These are phyloP conservation scores for Fragilariopsis cylindrus DNA, from an alignment of 108 stramenopile genomes.

Conservation along the genomic window DNA sequence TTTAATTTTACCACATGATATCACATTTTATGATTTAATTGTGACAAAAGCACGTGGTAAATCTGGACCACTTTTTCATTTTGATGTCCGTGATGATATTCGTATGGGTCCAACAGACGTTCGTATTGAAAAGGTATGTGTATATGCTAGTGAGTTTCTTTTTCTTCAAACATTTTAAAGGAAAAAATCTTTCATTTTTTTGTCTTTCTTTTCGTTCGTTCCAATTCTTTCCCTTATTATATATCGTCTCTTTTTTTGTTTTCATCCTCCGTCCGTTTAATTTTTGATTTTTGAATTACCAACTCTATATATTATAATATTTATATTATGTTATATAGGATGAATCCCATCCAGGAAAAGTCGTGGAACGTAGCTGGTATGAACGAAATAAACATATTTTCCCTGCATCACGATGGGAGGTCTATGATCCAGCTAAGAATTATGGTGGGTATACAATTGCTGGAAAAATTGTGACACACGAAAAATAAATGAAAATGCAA, in stretches of 20 bases:
- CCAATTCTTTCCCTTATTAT: too few species aligned
- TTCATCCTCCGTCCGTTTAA: too few species aligned
- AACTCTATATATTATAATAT: too few species aligned
- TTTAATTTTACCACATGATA: constrained; percentile 94
- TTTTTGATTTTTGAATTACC: too few species aligned
- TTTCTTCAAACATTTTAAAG: too few species aligned
- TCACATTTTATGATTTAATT: constrained; percentile 97
- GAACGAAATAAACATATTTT: constrained; percentile 99
- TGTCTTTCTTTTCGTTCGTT: too few species aligned
- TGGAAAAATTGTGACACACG: constrained; percentile 81
- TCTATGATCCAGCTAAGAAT: constrained; percentile 91
- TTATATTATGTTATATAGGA: constrained; percentile 34
- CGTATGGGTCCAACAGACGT: constrained; percentile 82
- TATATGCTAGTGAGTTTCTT: too few species aligned
- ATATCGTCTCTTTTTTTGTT: too few species aligned
- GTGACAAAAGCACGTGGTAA: constrained; percentile 94
- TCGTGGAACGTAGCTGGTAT: constrained; percentile 94
- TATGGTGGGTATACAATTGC: constrained; percentile 90
- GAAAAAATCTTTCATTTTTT: too few species aligned
- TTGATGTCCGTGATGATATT: constrained; percentile 97
- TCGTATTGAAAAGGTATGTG: constrained; percentile 74
- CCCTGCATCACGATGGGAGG: constrained; percentile 96
- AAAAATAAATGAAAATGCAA: neutral
- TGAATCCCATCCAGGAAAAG: constrained; percentile 96
- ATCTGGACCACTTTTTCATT: constrained; percentile 95